Base-by-base conservation (phyloP, 1,139 yeast genomes). In the Diutina scorzettiae region DNA sequence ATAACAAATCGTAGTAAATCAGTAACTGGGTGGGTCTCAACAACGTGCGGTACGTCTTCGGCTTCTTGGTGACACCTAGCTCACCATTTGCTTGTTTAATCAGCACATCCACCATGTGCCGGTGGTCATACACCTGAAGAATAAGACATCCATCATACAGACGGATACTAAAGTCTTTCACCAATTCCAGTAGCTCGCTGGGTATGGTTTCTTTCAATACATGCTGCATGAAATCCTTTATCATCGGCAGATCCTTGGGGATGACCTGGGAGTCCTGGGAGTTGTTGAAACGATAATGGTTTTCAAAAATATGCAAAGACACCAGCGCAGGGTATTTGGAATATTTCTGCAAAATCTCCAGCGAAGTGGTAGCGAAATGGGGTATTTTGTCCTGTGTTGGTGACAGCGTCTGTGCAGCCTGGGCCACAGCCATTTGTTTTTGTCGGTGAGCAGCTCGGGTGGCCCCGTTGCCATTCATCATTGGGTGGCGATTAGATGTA, bases 61-160 rank as follows among this genome's bases (percentile, higher is more conserved):
- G 91, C 46, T 69, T 64, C 21, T 58, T 34, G n/a, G 9, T 14
- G 17, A 21, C 19, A 19, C n/a, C 19, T 2, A 16, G 14, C 18
- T 21, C 23, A 6, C 29, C 39, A 16, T 34, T 23, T 5, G 17
- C 18, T 16, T 34, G 39, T n/a, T 34, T 34, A 7, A 34, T 19
- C 39, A 16, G 39, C 19, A 34, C 39, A 4, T 16, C 40, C 5
- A 25, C 34, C 34, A 29, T 28, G 44, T 64, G 57, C 37, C 73
- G 52, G 57, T 87, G 95, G 57, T 91, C 98, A 49, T 74, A 76
- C 16, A 91, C 81, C 53, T 85, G 86, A 42, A 91, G 60, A 17
- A 91, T 84, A 36, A 89, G 65, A 55, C 95, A 85, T 0, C 97
- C 96, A 57, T 89, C 96, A 56, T 85, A 89, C 43, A 85, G 73